Percentiles rank a stretch among this genome's conserved stretches.
These are phyloP conservation scores for Phenoliferia sp. DNA, from an alignment of 1,284 basidiomycete genomes.

Conservation along the genomic window DNA sequence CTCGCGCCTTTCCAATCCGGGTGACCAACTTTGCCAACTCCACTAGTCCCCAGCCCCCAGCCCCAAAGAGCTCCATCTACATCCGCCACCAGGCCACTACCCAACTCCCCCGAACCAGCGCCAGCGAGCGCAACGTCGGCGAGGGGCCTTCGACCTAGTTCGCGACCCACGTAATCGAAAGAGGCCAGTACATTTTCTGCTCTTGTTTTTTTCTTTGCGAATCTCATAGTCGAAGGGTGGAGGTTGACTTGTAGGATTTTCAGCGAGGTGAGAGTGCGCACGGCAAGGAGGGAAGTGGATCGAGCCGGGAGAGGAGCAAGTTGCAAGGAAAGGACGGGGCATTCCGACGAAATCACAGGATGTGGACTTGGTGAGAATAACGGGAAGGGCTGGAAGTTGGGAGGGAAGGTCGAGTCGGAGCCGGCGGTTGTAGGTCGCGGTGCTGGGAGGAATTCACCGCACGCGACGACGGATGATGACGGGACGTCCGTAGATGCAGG, in stretches of 20 bases:
- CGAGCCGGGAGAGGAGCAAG: neutral
- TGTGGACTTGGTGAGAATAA: neutral
- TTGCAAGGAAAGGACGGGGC: neutral
- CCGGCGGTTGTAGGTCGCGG: neutral
- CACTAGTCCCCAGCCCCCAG: slow-evolving; percentile 10
- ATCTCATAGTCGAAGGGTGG: neutral
- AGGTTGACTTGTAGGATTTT: slow-evolving; percentile 4
- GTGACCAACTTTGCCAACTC: neutral
- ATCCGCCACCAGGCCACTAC: slow-evolving; percentile 21
- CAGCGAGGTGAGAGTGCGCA: slow-evolving; percentile 15
- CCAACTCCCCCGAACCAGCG: neutral
- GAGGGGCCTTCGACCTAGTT: slow-evolving; percentile 4
- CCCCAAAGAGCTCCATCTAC: slow-evolving; percentile 13
- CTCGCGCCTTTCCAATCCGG: neutral
- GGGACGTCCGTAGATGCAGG: neutral
- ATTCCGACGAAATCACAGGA: neutral
- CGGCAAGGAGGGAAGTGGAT: slow-evolving; percentile 9
- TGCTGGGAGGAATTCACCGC: neutral
- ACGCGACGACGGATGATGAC: neutral
- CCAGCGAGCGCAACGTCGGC: slow-evolving; percentile 19
- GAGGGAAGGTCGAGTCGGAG: neutral
- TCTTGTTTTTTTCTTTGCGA: neutral
- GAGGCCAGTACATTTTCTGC: neutral
- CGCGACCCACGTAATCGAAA: slow-evolving; percentile 2
- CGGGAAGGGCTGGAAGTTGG: neutral